Evolutionary conservation across 2,329 filamentous ascomycete genomes (phyloP), one percentile per base, ranked within the genome.

Genomic region (Colletotrichum sp.): DNA sequence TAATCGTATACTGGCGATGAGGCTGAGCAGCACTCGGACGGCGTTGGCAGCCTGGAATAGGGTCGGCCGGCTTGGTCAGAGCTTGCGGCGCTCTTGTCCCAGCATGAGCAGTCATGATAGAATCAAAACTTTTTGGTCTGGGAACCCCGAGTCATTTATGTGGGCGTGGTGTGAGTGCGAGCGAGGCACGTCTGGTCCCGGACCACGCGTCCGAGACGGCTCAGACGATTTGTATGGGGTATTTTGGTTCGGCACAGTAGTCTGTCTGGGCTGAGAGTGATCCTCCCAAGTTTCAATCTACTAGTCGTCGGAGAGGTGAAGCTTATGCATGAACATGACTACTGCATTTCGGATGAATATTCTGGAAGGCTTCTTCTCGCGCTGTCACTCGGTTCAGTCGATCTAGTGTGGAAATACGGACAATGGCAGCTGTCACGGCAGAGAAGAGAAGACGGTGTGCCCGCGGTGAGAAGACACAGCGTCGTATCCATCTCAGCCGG

Each of bases 1-100:
- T 76, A 76, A 76, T 76, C 71, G 44, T 73, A 76, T 39, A 73
- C 65, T 61, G 73, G 73, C 34, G 73, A 73, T 44, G 73, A 76
- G 70, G 73, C 59, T 32, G 64, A 62, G 70, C 27, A 29, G 64
- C 39, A 57, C 57, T 73, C 65, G 57, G 34, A 64, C 70, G 8
- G 49, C 52, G 16, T 49, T 59, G 70, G 34, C 73, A 29, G 55
- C 36, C 52, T 44, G 66, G 19, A 55, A 61, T 16, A 30, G 9
- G 52, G 66, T 39, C 32, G 32, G 52, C 16, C 57, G 57, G 52
- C 70, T 39, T 39, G 73, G 64, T 29, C 64, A 64, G 64, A 65
- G 70, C 25, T 61, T 30, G 64, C 55, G 44, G 73, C 64, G 39
- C 34, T 32, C 70, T 22, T 49, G 64, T 73, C 57, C 30, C 63